Evolutionary conservation across 2,329 filamentous ascomycete species (phyloP).

Genomic region (Nothomitra cinnamomea): DNA sequence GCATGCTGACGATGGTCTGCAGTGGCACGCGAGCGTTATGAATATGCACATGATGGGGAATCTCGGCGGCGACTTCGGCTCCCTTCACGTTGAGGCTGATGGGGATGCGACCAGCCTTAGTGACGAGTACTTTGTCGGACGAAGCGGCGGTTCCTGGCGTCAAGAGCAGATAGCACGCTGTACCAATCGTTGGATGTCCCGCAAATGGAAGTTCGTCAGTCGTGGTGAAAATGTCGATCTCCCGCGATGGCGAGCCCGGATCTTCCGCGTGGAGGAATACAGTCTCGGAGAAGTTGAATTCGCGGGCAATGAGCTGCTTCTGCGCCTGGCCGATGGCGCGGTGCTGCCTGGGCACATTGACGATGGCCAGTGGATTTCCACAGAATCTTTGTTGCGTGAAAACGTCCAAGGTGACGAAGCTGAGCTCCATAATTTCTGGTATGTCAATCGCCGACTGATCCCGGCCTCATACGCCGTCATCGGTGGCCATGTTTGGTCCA

Average conservation of each 20-base stretch:
- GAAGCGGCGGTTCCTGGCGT: not conserved
- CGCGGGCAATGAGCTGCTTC: slow-evolving; percentile 35
- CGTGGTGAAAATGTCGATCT: slow-evolving; percentile 36
- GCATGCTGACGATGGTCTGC: not conserved
- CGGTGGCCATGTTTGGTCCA: too few relatives aligned
- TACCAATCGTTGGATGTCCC: slow-evolving; percentile 40
- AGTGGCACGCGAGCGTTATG: slow-evolving; percentile 25
- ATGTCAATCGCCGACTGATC: too few relatives aligned
- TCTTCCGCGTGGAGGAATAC: slow-evolving; percentile 32
- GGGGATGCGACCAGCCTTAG: slow-evolving; percentile 33
- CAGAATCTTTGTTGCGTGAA: slow-evolving; percentile 30
- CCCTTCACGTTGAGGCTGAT: slow-evolving; percentile 29
- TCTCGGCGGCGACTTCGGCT: slow-evolving; percentile 37
- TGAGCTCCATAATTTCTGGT: not conserved
- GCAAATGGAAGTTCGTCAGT: slow-evolving; percentile 37
- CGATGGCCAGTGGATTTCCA: slow-evolving; percentile 40
- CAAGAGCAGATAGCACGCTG: slow-evolving; percentile 25
- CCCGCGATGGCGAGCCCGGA: slow-evolving; percentile 6
- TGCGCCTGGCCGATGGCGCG: slow-evolving; percentile 16
- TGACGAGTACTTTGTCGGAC: slow-evolving; percentile 25
- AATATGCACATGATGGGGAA: slow-evolving; percentile 50
- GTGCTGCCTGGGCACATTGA: slow-evolving; percentile 25
- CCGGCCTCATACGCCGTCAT: too few relatives aligned
- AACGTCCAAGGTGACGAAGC: slow-evolving; percentile 19
- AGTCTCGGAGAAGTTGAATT: slow-evolving; percentile 42